Percentiles rank a stretch among this genome's conserved stretches.
Evolutionary conservation across 148 eudicot species (phyloP).

Genomic region (Euryodendron excelsum): DNA sequence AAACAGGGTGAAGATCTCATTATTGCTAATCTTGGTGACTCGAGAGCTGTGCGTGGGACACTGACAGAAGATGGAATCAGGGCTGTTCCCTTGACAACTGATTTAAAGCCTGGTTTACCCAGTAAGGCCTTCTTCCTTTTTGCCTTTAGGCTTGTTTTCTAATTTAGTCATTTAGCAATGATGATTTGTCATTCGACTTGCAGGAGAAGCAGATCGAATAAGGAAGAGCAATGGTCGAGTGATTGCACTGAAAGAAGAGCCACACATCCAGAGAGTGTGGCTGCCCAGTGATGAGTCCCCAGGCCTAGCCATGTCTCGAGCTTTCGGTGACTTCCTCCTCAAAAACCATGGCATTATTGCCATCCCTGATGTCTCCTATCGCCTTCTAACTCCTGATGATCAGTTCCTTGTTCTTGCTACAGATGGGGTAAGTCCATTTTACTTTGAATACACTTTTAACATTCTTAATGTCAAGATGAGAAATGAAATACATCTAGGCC

Average conservation of each 20-base stretch:
- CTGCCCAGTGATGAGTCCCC: constrained; percentile 60
- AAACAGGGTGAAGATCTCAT: constrained; percentile 55
- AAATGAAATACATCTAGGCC: too few species aligned
- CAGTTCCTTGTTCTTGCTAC: constrained; percentile 65
- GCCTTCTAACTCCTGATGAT: constrained; percentile 48
- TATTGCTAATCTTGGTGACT: constrained; percentile 82
- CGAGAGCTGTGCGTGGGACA: constrained; percentile 71
- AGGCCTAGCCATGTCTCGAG: constrained; percentile 84
- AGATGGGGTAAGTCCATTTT: constrained; percentile 53
- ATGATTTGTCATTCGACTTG: not conserved
- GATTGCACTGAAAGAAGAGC: constrained; percentile 52
- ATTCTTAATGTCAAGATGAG: too few species aligned
- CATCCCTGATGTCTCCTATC: constrained; percentile 55
- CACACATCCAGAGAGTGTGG: constrained; percentile 74
- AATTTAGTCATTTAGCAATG: not conserved
- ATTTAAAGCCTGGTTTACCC: constrained; percentile 68
- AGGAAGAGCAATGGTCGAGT: constrained; percentile 56
- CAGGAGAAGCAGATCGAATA: constrained; percentile 71
- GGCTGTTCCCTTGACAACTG: constrained; percentile 66
- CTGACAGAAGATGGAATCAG: constrained; percentile 34
- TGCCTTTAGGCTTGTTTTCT: too few species aligned
- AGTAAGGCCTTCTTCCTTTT: constrained; percentile 43
- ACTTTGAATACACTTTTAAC: too few species aligned
- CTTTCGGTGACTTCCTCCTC: constrained; percentile 69
- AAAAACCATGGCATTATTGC: constrained; percentile 63